Evolutionary conservation across 352 stramenopile species (phyloP).

Genomic region (Hyaloperonospora arabidopsidis): DNA sequence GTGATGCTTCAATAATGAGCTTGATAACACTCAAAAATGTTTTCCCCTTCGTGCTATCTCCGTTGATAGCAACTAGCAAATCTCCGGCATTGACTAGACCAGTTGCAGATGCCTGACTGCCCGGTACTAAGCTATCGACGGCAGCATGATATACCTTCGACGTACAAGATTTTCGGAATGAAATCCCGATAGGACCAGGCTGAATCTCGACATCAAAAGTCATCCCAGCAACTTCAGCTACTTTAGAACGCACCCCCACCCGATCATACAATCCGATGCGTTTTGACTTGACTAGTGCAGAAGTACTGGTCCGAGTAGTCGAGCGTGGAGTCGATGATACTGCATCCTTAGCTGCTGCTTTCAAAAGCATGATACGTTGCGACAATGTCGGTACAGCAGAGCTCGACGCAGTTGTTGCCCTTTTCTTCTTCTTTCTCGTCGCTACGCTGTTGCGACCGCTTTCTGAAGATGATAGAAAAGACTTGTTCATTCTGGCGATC

Average conservation of each 20-base stretch:
- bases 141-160: slow-evolving; percentile 66
- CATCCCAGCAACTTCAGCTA: slow-evolving; percentile 32
- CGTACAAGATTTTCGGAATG: slow-evolving; percentile 62
- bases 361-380: slow-evolving; percentile 56
- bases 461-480: slow-evolving; percentile 8
- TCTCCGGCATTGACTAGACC: slow-evolving; percentile 62
- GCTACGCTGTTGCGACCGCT: slow-evolving; percentile 5
- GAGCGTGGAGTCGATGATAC: slow-evolving; percentile 33
- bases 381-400: slow-evolving; percentile 44
- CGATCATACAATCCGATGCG: slow-evolving; percentile 53
- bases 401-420: slow-evolving; percentile 27
- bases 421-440: slow-evolving; percentile 15
- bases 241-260: slow-evolving; percentile 61
- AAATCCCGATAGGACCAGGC: slow-evolving; percentile 58
- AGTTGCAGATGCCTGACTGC: slow-evolving; percentile 67
- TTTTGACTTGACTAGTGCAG: slow-evolving; percentile 6
- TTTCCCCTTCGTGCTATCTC: slow-evolving; percentile 48
- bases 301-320: slow-evolving; percentile 15
- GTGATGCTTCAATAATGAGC: slow-evolving; percentile 57
- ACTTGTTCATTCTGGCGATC: neutral
- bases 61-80: slow-evolving; percentile 69
- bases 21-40: slow-evolving; percentile 72
- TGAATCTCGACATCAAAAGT: slow-evolving; percentile 67
- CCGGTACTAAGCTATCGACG: slow-evolving; percentile 74
- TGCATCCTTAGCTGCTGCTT: slow-evolving; percentile 58